These are phyloP conservation scores for Nakazawaea peltata DNA, from an alignment of 805 yeast genomes.

Conservation along the genomic window DNA sequence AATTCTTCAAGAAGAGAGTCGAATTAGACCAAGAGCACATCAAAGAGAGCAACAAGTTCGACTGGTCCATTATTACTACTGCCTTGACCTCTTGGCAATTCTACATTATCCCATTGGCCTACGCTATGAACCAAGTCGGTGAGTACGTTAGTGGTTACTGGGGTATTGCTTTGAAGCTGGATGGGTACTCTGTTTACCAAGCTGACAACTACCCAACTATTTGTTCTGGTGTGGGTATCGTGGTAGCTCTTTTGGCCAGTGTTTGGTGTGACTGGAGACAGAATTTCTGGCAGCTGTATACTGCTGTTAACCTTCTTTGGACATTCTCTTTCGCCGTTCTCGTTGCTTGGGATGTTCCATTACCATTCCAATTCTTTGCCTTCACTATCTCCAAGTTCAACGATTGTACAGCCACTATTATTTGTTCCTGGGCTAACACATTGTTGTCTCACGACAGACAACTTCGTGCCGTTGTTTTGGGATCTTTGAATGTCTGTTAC, in stretches of 20 bases:
- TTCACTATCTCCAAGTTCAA: conserved; percentile 48
- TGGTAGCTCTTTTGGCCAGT: conserved; percentile 35
- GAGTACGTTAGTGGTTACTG: conserved; percentile 39
- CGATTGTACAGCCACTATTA: conserved; percentile 32
- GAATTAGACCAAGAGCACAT: conserved; percentile 21
- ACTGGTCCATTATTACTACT: conserved; percentile 29
- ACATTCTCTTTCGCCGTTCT: conserved; percentile 40
- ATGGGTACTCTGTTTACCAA: conserved; percentile 32
- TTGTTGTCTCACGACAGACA: conserved; percentile 43
- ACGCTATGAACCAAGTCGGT: conserved; percentile 19
- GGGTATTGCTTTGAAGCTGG: conserved; percentile 41
- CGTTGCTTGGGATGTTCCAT: conserved; percentile 45
- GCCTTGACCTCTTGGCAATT: conserved; percentile 47
- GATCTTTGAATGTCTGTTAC: conserved; percentile 55
- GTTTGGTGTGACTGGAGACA: conserved; percentile 33
- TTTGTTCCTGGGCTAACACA: conserved; percentile 33
- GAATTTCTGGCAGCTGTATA: conserved; percentile 45
- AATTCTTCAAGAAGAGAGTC: conserved; percentile 33
- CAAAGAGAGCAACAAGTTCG: conserved; percentile 12
- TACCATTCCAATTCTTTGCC: conserved; percentile 27
- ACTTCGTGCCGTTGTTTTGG: conserved; percentile 56
- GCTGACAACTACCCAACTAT: conserved; percentile 49
- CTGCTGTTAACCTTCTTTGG: conserved; percentile 32
- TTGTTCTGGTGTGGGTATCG: conserved; percentile 40
- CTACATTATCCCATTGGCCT: conserved; percentile 27